phyloP scores from a whole-genome alignment of 83 land plant genomes.

The Thuja plicata region DNA sequence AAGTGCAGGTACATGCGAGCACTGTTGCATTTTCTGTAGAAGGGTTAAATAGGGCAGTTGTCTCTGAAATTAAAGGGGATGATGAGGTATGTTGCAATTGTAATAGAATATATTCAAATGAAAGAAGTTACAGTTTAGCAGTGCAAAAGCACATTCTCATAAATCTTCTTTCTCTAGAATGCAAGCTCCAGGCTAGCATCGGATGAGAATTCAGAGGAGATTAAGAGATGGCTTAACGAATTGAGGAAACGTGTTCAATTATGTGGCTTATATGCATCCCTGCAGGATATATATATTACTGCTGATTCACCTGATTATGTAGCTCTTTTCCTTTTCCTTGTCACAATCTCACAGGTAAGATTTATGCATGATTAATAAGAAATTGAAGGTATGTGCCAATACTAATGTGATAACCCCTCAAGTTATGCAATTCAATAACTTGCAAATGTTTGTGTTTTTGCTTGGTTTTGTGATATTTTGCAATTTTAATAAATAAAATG shows the following conservation, averaged over 20 bases:
- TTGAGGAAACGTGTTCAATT: constrained; percentile 30
- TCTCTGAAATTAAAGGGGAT: neutral
- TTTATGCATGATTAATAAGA: neutral
- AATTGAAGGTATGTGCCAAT: neutral
- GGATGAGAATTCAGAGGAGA: constrained; percentile 17
- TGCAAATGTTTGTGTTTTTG: too few species aligned
- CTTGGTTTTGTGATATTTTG: too few species aligned
- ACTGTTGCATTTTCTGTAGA: constrained; percentile 5
- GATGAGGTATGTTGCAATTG: constrained; percentile 1
- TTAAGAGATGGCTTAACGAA: constrained; percentile 24
- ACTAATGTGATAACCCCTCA: too few species aligned
- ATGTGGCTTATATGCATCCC: constrained; percentile 41
- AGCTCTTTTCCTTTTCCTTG: constrained; percentile 38
- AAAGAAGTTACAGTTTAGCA: neutral
- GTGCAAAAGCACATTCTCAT: neutral
- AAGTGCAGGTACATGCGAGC: constrained; percentile 6
- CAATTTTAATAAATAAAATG: too few species aligned
- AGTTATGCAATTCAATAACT: too few species aligned
- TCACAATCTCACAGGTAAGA: constrained; percentile 45
- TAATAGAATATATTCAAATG: neutral
- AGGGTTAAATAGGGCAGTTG: constrained; percentile 12
- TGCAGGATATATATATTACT: constrained; percentile 33
- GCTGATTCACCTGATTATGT: constrained; percentile 30
- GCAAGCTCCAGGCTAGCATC: neutral
- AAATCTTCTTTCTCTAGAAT: neutral